Evolutionary conservation across 805 yeast genomes (phyloP), one percentile per base, ranked within the genome.

Genomic region (Monosporozyma solicola): DNA sequence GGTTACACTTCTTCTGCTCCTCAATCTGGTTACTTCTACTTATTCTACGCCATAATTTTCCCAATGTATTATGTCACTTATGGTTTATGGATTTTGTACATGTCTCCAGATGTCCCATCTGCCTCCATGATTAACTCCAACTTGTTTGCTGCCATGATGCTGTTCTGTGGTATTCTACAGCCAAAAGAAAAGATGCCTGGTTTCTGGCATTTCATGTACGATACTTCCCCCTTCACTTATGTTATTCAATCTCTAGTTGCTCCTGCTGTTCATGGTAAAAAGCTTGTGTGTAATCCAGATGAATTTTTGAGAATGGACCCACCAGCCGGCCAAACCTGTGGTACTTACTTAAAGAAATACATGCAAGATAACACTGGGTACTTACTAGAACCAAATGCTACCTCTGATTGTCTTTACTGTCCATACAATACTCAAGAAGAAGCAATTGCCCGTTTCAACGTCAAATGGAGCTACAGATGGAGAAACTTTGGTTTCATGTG

Each of bases 341-440:
- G 72, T 16, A 63, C 66, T 22, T 81, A 66, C 65, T 64, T 79
- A 64, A 53, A 56, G 2, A 54, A 58, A 5, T 74, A 69, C 59
- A 62, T 77, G 27, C 53, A 59, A 2, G 51, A 57, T 37, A 65
- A 71, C 29, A 61, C 64, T 37, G 85, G 85, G 27, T 80, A 80
- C 62, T 55, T 81, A 31, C 46, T 50, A n/a, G 63, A 75, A 53
- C 66, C 73, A 7, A 51, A 57, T 44, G 74, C 82, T 8, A 79
- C 87, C n/a, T 61, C 70, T 1, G 54, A 61, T 13, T 88, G 96
- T 72, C 57, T 69, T 9, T 85, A 72, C 71, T 88, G 96, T 70
- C 70, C 80, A 39, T 72, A 79, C 61, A 58, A 69, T 13, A 59
- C 66, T 20, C 86, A 92, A 27, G 81, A 87, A 65, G 74, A 71